Conservation (phyloP, 164 flowering plant species). For the Amborella trichopoda region DNA sequence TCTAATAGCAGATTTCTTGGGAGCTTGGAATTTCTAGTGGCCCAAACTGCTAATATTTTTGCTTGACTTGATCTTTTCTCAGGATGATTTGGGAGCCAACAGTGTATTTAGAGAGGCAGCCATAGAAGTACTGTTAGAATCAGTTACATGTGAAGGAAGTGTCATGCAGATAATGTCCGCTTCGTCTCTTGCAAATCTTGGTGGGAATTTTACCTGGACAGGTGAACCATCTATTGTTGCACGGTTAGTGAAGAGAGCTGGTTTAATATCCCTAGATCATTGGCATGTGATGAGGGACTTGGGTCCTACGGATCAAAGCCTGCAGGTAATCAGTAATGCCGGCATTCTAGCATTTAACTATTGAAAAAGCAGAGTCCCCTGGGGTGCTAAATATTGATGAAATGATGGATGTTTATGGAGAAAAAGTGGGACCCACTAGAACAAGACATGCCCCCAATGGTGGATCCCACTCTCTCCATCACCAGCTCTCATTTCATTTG, state of each 20-base stretch:
- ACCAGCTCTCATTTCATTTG: no score
- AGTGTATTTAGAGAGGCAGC: constrained; percentile 44
- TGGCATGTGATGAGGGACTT: constrained; percentile 44
- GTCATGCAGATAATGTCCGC: constrained; percentile 39
- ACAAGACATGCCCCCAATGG: no score
- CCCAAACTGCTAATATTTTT: no score
- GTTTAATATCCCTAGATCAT: constrained; percentile 35
- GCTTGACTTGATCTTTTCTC: constrained; percentile 9
- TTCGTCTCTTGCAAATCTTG: constrained; percentile 56
- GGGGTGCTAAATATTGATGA: no score
- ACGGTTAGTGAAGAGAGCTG: constrained; percentile 59
- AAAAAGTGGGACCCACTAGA: no score
- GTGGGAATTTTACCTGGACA: constrained; percentile 68
- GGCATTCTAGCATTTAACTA: no score
- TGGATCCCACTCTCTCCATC: no score
- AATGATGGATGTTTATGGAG: no score
- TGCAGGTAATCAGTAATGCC: constrained; percentile 34
- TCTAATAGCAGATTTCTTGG: no score
- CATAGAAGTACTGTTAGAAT: constrained; percentile 36
- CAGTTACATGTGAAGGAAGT: constrained; percentile 33
- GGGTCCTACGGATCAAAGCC: constrained; percentile 46
- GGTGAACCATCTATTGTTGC: constrained; percentile 69
- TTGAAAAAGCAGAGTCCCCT: no score
- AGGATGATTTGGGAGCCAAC: constrained; percentile 44
- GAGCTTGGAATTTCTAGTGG: no score